Conservation (phyloP, 768 basidiomycete genomes). For the Pluteus cervinus region DNA sequence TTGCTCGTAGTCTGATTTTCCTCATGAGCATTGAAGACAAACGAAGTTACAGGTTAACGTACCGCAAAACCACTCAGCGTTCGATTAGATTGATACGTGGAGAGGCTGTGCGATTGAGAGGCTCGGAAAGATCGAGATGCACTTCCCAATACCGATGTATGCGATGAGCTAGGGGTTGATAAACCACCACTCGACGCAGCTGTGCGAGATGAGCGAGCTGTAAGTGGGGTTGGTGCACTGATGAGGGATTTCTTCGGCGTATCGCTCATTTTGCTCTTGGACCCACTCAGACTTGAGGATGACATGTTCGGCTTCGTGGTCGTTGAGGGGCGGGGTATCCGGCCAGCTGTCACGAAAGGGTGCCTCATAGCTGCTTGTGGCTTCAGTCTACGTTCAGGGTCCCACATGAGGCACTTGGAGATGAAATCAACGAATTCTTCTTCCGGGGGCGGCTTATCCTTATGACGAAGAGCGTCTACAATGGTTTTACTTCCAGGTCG, state of each 20-base stretch:
- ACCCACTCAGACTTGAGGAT: constrained; percentile 49
- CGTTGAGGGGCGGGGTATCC: constrained; percentile 41
- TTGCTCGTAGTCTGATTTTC: constrained; percentile 34
- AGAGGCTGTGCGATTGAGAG: constrained; percentile 65
- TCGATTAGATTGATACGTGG: constrained; percentile 71
- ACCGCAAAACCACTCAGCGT: constrained; percentile 68
- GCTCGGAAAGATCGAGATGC: constrained; percentile 61
- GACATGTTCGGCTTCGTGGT: constrained; percentile 51
- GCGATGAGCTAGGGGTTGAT: constrained; percentile 54
- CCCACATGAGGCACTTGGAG: constrained; percentile 95
- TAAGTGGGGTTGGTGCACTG: constrained; percentile 81
- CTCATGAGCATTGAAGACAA: constrained; percentile 4
- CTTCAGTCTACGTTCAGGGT: constrained; percentile 93
- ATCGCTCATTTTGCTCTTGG: constrained; percentile 49
- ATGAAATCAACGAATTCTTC: constrained; percentile 97
- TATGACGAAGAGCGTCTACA: constrained; percentile 81
- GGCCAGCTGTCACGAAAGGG: constrained; percentile 74
- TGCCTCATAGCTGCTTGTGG: constrained; percentile 90
- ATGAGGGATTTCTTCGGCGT: constrained; percentile 90
- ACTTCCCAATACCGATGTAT: constrained; percentile 51
- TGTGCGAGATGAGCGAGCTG: constrained; percentile 66
- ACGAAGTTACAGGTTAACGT: constrained; percentile 23
- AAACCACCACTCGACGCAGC: constrained; percentile 43
- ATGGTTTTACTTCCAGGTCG: constrained; percentile 90
- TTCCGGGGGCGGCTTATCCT: too few relatives aligned